A percentile compares a stretch with the other conserved stretches of the same genome.
These are phyloP conservation scores for Phytopythium sindhum DNA, from an alignment of 352 stramenopile genomes.

Conservation along the genomic window DNA sequence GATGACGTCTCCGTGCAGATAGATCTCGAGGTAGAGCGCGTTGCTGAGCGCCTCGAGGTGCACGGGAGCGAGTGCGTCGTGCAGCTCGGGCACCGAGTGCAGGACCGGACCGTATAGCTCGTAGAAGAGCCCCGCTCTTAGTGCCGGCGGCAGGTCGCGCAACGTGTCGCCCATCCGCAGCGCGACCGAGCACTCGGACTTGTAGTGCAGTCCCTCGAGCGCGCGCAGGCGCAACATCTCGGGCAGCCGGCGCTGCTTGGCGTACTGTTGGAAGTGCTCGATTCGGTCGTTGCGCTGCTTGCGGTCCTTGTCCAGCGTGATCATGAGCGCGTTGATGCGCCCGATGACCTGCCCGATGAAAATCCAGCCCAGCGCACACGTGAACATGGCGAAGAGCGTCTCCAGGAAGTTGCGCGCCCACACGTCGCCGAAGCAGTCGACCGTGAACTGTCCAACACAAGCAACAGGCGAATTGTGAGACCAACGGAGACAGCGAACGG, in stretches of 20 bases:
- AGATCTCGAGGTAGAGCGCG: constrained; percentile 55
- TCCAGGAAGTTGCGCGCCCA: constrained; percentile 60
- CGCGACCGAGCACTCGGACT: constrained; percentile 47
- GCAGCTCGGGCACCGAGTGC: constrained; percentile 31
- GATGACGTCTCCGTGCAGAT: constrained; percentile 57
- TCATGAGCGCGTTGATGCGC: constrained; percentile 66
- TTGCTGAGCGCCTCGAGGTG: constrained; percentile 53
- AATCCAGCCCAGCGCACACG: constrained; percentile 69
- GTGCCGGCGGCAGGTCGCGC: constrained; percentile 32
- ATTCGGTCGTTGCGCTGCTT: constrained; percentile 48
- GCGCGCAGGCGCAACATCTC: constrained; percentile 35
- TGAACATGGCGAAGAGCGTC: constrained; percentile 51
- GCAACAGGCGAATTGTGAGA: not conserved
- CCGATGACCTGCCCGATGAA: constrained; percentile 76
- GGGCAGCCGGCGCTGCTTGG: constrained; percentile 48
- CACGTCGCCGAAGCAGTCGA: constrained; percentile 77
- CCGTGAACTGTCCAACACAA: constrained; percentile 46
- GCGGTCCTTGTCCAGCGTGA: constrained; percentile 53
- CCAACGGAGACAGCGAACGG: not conserved
- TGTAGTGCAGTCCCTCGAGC: constrained; percentile 47
- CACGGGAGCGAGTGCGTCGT: constrained; percentile 20
- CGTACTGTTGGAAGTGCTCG: constrained; percentile 71
- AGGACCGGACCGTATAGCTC: constrained; percentile 54
- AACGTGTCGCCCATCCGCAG: constrained; percentile 37
- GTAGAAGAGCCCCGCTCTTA: constrained; percentile 37